Evolutionary conservation across 305 asterid species (phyloP), one percentile per base, ranked within the genome.

Genomic region (Andrographis paniculata): DNA sequence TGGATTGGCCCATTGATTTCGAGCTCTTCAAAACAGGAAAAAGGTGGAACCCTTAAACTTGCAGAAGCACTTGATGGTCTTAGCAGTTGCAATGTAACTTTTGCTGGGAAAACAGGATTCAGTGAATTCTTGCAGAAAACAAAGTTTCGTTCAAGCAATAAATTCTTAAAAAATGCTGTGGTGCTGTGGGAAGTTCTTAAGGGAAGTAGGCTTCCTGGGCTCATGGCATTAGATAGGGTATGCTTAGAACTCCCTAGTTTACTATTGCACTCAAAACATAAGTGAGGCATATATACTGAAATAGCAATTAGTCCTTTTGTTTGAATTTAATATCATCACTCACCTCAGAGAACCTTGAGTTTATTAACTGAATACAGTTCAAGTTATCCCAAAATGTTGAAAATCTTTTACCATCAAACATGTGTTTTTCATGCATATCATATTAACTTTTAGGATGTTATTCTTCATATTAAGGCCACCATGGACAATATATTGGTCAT

Each of bases 191-290:
- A 78, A 65, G 78, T 69, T 85, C 93, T 89, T 53, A 77, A 79
- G 72, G 91, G 93, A 66, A 71, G 91, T 71, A 78, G 65, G 52
- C 95, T 89, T 76, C 95, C 94, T 0, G 97, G 95, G 63, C 77
- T 89, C 42, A 62, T 82, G 93, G 94, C 95, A 55, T 65, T 85
- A 50, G 94, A 89, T 66, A 82, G 82, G 65, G 95, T 88, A 78
- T 37, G 86, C 53, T 20, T n/a, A n/a, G n/a, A 27, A 27, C 9
- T 27, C 33, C 10, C 10, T 0, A 27, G 10, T 9, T 7, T 33
- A 13, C 38, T 33, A 33, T 13, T 33, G 38, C 2, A 7, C 3
- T 33, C 38, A 5, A 2, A 1, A 33, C 14, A 9, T 7, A 33
- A 6, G 14, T 10, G 38, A 24, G 4, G 4, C 30, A 24, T 24